A percentile compares a stretch with the other conserved stretches of the same genome.
Conservation (phyloP, 352 stramenopile genomes). For the Pythium scleroteichum region DNA sequence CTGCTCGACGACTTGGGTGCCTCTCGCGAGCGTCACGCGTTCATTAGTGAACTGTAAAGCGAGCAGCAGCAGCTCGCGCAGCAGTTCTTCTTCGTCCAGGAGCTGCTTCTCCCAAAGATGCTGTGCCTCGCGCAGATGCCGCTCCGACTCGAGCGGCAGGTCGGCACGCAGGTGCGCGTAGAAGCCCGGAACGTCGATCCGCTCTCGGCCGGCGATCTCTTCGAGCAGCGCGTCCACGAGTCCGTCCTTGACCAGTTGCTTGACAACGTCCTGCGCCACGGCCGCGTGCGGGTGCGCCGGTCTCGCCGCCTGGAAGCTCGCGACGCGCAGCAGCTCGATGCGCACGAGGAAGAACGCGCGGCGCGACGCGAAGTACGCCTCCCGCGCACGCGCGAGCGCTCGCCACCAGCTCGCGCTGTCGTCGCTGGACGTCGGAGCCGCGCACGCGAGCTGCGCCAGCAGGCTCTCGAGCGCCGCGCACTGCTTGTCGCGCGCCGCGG, state of each 20-base stretch:
- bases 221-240: constrained; percentile 56
- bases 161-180: constrained; percentile 28
- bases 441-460: neutral
- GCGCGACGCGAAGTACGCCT: constrained; percentile 41
- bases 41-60: constrained; percentile 45
- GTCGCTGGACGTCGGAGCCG: constrained; percentile 13
- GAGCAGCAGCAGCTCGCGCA: constrained; percentile 60
- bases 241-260: constrained; percentile 56
- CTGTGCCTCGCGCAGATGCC: constrained; percentile 29
- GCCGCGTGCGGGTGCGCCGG: constrained; percentile 32
- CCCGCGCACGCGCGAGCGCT: constrained; percentile 29
- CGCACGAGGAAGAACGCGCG: constrained; percentile 53
- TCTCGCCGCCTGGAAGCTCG: constrained; percentile 28
- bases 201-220: constrained; percentile 51
- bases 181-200: constrained; percentile 37
- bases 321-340: constrained; percentile 54
- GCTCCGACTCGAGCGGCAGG: constrained; percentile 17
- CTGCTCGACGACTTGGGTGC: constrained; percentile 16
- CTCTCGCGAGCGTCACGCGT: constrained; percentile 30
- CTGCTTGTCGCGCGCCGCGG: constrained; percentile 12
- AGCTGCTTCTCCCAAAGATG: constrained; percentile 59
- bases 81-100: constrained; percentile 54
- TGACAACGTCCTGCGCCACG: constrained; percentile 40
- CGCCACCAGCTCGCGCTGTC: constrained; percentile 27
- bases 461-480: constrained; percentile 18